Base-by-base conservation (phyloP, 2,329 filamentous ascomycete genomes). In the Emmonsiellopsis sp. region DNA sequence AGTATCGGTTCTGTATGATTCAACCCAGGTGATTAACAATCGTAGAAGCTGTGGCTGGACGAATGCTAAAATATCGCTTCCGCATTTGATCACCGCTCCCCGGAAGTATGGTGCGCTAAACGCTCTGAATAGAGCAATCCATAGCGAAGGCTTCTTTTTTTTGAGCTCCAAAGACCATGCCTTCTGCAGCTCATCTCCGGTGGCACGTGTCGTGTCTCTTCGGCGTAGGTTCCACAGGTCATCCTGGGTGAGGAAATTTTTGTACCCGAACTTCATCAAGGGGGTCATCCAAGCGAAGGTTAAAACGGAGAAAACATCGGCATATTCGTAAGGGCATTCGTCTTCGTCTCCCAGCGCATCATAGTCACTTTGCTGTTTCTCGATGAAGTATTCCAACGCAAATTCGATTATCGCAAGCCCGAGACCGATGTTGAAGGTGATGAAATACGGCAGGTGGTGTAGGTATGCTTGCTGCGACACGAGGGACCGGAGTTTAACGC, bases 261-360 rank as follows among this genome's bases (percentile, higher is more conserved):
- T 88, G 75, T 98, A 97, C 1, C 93, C 93, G 65, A 86, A 86
- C 65, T 84, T 90, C 93, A 98, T 98, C 81, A 98, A 75, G 0
- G 93, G 91, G 0, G 93, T 97, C 92, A 98, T 96, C 93, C 93
- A 98, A 52, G 87, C 85, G 69, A 98, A 98, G 0, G 92, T 95
- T 45, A 98, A 78, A 49, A 88, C 83, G 3, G 92, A 95, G 72
- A 98, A 98, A 51, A 97, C 78, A 56, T 92, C 90, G 10, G 93
- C 91, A 68, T 95, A 95, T 71, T 97, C 91, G 57, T 88, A 84
- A 0, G 78, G 78, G 56, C 84, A 87, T 69, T 87, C 84, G 60
- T 86, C 80, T 54, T 72, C 71, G 55, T 85, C 81, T 6, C 82
- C 83, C 48, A 87, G 68, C 5, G 82, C 82, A 66, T 86, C 80